phyloP scores from a whole-genome alignment of 106 monocot species.

The Acanthochlamys bracteata region DNA sequence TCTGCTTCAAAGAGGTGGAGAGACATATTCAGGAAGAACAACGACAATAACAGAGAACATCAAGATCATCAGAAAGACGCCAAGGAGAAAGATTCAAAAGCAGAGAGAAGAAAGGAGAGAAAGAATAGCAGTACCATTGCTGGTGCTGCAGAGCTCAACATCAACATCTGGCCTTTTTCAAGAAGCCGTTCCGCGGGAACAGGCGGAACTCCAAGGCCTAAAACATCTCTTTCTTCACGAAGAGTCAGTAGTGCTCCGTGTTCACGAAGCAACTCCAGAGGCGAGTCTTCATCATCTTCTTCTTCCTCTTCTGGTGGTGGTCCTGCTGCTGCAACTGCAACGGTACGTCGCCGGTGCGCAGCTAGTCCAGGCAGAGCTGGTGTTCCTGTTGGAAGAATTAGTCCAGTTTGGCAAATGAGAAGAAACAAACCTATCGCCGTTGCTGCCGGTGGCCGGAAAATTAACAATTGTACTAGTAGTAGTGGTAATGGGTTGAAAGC shows the following conservation, averaged over 20 bases:
- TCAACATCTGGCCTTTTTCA: constrained; percentile 60
- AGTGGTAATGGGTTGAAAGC: constrained; percentile 21
- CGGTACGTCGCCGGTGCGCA: constrained; percentile 14
- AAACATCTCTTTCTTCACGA: constrained; percentile 10
- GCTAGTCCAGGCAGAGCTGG: constrained; percentile 32
- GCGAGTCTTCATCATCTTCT: constrained; percentile 12
- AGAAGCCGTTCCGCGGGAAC: constrained; percentile 67
- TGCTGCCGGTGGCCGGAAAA: not conserved
- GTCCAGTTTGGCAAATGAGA: constrained; percentile 58
- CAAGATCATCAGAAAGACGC: not conserved
- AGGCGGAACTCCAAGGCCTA: constrained; percentile 10
- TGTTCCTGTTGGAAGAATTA: constrained; percentile 52
- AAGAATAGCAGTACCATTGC: not conserved
- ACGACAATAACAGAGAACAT: too few relatives aligned
- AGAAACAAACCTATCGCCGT: not conserved
- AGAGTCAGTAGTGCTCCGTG: constrained; percentile 80
- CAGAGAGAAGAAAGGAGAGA: constrained; percentile 9
- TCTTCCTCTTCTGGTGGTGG: too few relatives aligned
- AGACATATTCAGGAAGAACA: constrained; percentile 19
- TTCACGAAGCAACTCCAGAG: constrained; percentile 84
- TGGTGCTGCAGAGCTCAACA: constrained; percentile 34
- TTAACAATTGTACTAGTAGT: not conserved
- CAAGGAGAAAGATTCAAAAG: not conserved
- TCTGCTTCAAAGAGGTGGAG: constrained; percentile 26
- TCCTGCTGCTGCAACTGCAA: constrained; percentile 14